Evolutionary conservation across 2,329 filamentous ascomycete species (phyloP), one percentile per base, ranked within the genome.

Genomic region (Colletotrichum tofieldiae): DNA sequence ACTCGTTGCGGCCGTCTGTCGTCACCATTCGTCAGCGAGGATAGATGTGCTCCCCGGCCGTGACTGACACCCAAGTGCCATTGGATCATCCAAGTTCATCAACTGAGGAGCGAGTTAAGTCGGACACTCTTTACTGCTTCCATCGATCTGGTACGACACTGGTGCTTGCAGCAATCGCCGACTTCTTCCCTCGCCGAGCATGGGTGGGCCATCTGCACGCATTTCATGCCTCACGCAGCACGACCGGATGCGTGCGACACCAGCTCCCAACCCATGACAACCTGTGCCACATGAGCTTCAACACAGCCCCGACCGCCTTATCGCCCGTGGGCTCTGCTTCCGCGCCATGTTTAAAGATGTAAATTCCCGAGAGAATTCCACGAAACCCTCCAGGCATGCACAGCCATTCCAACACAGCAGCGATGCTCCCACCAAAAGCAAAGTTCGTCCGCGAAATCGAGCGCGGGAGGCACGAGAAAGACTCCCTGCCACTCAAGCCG

Each of bases 381-480:
- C 7, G n/a, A 8, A n/a, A 37, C 18, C 26, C 39, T 29, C 8
- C 45, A 20, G 23, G n/a, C 35, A 16, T 63, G n/a, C 45, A 7
- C 23, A 16, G 14, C 29, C 45, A 51, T 37, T 47, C 41, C 43
- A 23, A 32, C 26, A n/a, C 41, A 9, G 4, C 23, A 26, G 35
- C 16, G 9, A 72, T 72, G 69, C 16, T 72, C 0, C 69, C 69
- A 9, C 69, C 69, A 29, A 72, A 72, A 39, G 8, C 58, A 1
- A 45, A 68, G 20, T 72, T 68, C 52, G 58, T 72, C 37, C 56
- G 45, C 35, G 69, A 72, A 14, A 14, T 72, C 29, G 69, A 72
- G 52, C 65, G 69, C 35, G 45, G 16, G 3, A 43, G 23, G 11
- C 35, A 26, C 20, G 5, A 20, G 2, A 6, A 32, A 32, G 29